Evolutionary conservation across 371 early-diverging fungal species (phyloP).

Genomic region (Nematocida ausubeli): DNA sequence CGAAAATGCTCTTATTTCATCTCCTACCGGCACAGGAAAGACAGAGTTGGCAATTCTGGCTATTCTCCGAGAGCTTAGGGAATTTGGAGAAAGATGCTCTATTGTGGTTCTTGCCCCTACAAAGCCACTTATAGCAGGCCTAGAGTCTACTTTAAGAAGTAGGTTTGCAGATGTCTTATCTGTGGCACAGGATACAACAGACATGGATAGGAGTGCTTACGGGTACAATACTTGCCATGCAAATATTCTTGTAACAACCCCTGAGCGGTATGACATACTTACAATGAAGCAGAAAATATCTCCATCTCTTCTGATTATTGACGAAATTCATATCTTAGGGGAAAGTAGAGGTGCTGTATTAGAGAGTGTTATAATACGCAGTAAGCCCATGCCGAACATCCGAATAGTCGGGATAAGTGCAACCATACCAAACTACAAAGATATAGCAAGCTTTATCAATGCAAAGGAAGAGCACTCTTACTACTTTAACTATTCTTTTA

Average conservation of each 20-base stretch:
- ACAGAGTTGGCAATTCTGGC: conserved; percentile 42
- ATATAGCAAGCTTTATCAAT: conserved; percentile 36
- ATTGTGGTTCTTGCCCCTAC: conserved; percentile 50
- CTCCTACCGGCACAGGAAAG: conserved; percentile 59
- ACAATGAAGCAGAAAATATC: conserved; percentile 25
- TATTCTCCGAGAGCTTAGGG: conserved; percentile 7
- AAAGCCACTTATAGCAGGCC: conserved; percentile 38
- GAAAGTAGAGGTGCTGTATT: conserved; percentile 37
- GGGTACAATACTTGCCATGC: not conserved
- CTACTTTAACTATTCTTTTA: conserved; percentile 31
- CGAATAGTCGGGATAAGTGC: conserved; percentile 56
- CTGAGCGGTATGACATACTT: conserved; percentile 56
- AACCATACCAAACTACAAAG: conserved; percentile 55
- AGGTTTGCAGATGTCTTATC: conserved; percentile 8
- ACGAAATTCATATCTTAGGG: conserved; percentile 56
- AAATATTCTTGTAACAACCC: conserved; percentile 54
- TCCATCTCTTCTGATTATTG: conserved; percentile 46
- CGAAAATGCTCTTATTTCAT: conserved; percentile 54
- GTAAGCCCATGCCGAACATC: not conserved
- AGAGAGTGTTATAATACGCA: conserved; percentile 39
- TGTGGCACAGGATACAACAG: conserved; percentile 2
- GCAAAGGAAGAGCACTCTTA: conserved; percentile 25
- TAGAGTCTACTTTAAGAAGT: conserved; percentile 10
- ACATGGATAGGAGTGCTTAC: not conserved
- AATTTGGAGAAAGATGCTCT: not conserved